These are phyloP conservation scores for Cystobasidium pallidum DNA, from an alignment of 1,284 basidiomycete genomes.

Conservation along the genomic window DNA sequence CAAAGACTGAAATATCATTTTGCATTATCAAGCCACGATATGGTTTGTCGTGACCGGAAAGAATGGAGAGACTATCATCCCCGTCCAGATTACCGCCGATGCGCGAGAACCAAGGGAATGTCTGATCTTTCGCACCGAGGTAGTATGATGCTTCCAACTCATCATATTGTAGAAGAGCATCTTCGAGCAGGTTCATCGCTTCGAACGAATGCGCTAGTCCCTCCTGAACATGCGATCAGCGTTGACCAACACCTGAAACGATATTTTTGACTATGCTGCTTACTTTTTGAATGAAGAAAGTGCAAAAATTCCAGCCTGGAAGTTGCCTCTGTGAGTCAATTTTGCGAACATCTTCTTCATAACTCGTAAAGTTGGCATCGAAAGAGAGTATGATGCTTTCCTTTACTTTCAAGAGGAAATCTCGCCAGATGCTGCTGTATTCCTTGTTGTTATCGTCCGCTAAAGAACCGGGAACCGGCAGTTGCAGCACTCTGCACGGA, in stretches of 20 bases:
- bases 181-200: slow-evolving; percentile 83
- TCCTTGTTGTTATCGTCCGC: slow-evolving; percentile 61
- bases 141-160: slow-evolving; percentile 87
- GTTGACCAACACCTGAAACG: neutral
- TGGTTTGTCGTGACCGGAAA: slow-evolving; percentile 70
- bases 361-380: slow-evolving; percentile 72
- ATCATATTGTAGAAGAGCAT: slow-evolving; percentile 84
- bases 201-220: slow-evolving; percentile 90
- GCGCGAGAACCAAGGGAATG: slow-evolving; percentile 84
- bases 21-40: slow-evolving; percentile 87
- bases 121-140: slow-evolving; percentile 66
- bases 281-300: slow-evolving; percentile 92
- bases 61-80: slow-evolving; percentile 50
- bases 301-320: slow-evolving; percentile 96
- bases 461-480: slow-evolving; percentile 59
- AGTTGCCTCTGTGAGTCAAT: slow-evolving; percentile 82
- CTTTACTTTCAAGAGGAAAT: slow-evolving; percentile 84
- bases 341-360: slow-evolving; percentile 83
- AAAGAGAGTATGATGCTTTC: slow-evolving; percentile 82
- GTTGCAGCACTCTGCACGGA: slow-evolving; percentile 70
- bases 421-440: slow-evolving; percentile 84
- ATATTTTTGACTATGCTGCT: slow-evolving; percentile 24
- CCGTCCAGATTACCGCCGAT: slow-evolving; percentile 65
- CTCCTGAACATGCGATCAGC: slow-evolving; percentile 67
- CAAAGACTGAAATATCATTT: slow-evolving; percentile 89